These are phyloP conservation scores for Alternaria ethzedia DNA, from an alignment of 2,329 filamentous ascomycete genomes.

Conservation along the genomic window DNA sequence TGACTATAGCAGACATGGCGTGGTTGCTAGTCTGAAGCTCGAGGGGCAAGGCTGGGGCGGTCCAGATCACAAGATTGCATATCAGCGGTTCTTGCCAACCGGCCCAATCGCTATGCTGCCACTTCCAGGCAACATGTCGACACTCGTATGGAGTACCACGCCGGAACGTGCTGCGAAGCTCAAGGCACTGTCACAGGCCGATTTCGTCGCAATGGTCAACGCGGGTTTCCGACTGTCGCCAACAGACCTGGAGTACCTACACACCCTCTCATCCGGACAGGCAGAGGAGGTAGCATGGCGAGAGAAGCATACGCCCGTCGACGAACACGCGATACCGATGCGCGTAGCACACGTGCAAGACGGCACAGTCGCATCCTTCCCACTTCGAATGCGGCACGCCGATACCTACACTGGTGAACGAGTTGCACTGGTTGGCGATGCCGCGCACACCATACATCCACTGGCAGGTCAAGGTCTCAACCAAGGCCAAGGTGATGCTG, in stretches of 20 bases:
- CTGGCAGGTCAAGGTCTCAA: conserved; percentile 95
- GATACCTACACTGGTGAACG: conserved; percentile 90
- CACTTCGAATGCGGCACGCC: conserved; percentile 89
- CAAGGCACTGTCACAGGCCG: conserved; percentile 72
- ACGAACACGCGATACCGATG: conserved; percentile 64
- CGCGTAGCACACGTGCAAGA: conserved; percentile 74
- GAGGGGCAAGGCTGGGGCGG: conserved; percentile 57
- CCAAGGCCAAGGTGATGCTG: conserved; percentile 87
- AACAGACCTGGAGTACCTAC: conserved; percentile 83
- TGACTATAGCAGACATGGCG: conserved; percentile 89
- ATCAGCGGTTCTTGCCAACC: conserved; percentile 92
- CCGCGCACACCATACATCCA: conserved; percentile 93
- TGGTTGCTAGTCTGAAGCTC: conserved; percentile 86
- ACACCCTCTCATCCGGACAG: conserved; percentile 62
- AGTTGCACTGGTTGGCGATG: conserved; percentile 91
- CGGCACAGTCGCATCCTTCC: conserved; percentile 85
- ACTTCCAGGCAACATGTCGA: conserved; percentile 80
- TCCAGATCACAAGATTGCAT: conserved; percentile 71
- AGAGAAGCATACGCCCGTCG: conserved; percentile 68
- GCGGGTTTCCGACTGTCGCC: conserved; percentile 85
- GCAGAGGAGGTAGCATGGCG: conserved; percentile 86
- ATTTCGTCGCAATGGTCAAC: conserved; percentile 89
- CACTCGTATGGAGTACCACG: conserved; percentile 94
- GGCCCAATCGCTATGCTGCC: conserved; percentile 92
- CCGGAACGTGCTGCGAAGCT: conserved; percentile 78